Percentiles rank a stretch among this genome's conserved stretches.
Evolutionary conservation across 805 yeast genomes (phyloP).

Genomic region (Cyberlindnera veronae): DNA sequence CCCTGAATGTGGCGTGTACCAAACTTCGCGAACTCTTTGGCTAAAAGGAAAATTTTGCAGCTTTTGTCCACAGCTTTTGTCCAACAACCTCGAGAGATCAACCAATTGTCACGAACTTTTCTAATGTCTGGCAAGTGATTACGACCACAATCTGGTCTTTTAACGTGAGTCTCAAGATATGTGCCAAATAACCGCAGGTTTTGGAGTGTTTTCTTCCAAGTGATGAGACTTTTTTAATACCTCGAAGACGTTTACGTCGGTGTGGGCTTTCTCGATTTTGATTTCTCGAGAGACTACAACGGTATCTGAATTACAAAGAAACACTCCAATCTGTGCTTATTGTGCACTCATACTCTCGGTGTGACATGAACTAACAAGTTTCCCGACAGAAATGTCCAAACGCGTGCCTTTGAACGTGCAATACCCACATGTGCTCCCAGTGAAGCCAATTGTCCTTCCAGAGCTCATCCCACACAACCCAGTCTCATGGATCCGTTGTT

Average conservation of each 20-base stretch:
- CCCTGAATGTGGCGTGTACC: neutral
- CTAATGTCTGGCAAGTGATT: neutral
- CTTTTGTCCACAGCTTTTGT: too few relatives aligned
- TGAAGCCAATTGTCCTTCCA: constrained; percentile 48
- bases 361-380: too few relatives aligned
- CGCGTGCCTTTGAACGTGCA: constrained; percentile 27
- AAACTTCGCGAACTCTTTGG: too few relatives aligned
- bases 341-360: too few relatives aligned
- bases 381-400: constrained; percentile 34
- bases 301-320: too few relatives aligned
- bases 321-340: neutral
- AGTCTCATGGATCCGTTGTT: constrained; percentile 53
- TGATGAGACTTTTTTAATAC: constrained; percentile 35
- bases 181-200: neutral
- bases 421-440: constrained; percentile 57
- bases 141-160: neutral
- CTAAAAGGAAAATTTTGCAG: too few relatives aligned
- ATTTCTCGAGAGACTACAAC: constrained; percentile 93
- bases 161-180: neutral
- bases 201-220: neutral
- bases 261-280: constrained; percentile 74
- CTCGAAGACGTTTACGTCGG: constrained; percentile 44
- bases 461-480: constrained; percentile 62
- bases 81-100: too few relatives aligned
- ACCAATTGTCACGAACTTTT: too few relatives aligned